A percentile compares a stretch with the other conserved stretches of the same genome.
Evolutionary conservation across 139 green algal genomes (phyloP).

Genomic region (Choricystis sp.): DNA sequence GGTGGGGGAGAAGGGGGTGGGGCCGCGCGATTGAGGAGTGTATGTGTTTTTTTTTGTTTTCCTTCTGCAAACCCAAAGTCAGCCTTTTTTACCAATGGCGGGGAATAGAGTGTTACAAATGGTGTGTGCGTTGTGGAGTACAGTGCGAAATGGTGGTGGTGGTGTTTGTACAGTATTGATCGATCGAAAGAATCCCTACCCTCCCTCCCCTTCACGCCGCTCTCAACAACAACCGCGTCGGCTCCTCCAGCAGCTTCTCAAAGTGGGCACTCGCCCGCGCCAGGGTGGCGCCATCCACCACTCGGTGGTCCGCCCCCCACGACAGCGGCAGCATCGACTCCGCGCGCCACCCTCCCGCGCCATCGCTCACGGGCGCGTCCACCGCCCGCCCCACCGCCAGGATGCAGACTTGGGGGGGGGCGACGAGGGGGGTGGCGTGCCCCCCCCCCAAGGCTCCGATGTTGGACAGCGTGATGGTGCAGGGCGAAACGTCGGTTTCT

Average conservation of each 20-base stretch:
- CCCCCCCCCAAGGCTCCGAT: slow-evolving; percentile 74
- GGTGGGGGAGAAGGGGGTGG: neutral
- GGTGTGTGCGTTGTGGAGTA: too few relatives aligned
- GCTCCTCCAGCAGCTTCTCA: slow-evolving; percentile 50
- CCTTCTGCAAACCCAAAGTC: too few relatives aligned
- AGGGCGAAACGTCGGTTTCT: slow-evolving; percentile 36
- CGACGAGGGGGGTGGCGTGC: slow-evolving; percentile 62
- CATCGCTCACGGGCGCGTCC: too few relatives aligned
- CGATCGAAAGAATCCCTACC: too few relatives aligned
- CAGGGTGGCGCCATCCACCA: slow-evolving; percentile 74
- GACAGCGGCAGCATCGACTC: neutral
- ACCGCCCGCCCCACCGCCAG: slow-evolving; percentile 52
- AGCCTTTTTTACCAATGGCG: too few relatives aligned
- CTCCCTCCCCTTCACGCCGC: too few relatives aligned
- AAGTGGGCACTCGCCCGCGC: slow-evolving; percentile 47
- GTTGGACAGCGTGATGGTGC: slow-evolving; percentile 79
- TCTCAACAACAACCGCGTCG: slow-evolving; percentile 46
- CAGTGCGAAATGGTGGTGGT: too few relatives aligned
- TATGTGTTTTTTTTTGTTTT: too few relatives aligned
- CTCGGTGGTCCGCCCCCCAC: slow-evolving; percentile 23
- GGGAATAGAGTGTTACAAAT: too few relatives aligned
- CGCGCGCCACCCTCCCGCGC: slow-evolving; percentile 7
- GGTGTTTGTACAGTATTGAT: too few relatives aligned
- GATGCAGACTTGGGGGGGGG: slow-evolving; percentile 59
- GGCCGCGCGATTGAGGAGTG: neutral